Evolutionary conservation across 177 flowering plant species (phyloP).

Genomic region (Vitis hybrid): DNA sequence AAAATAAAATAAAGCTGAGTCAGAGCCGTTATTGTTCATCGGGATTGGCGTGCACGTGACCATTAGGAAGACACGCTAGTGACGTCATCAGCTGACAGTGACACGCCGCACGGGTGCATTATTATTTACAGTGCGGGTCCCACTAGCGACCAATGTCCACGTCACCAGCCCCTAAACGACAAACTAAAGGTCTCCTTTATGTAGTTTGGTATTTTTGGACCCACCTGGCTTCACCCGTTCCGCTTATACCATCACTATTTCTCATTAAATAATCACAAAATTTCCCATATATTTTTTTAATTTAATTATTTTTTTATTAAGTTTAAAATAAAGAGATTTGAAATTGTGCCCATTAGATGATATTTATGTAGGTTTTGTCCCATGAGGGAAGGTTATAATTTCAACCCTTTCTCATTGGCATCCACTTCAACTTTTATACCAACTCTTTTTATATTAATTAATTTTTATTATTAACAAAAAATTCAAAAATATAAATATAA

Average conservation of each 20-base stretch:
- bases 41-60: conserved; percentile 28
- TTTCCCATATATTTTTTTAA: too few species aligned
- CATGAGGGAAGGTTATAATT: too few species aligned
- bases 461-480: too few species aligned
- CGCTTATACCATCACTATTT: neutral
- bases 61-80: neutral
- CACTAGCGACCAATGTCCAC: neutral
- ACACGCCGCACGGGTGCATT: conserved; percentile 26
- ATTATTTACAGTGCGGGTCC: conserved; percentile 13
- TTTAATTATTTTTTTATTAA: too few species aligned
- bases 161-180: conserved; percentile 20
- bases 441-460: too few species aligned
- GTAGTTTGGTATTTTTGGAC: neutral
- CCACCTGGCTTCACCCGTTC: neutral
- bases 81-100: conserved; percentile 11
- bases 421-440: too few species aligned
- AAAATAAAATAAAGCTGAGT: neutral
- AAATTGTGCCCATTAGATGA: too few species aligned
- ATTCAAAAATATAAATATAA: too few species aligned
- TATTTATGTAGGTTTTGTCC: too few species aligned
- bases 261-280: too few species aligned
- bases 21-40: conserved; percentile 1
- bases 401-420: too few species aligned
- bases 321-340: too few species aligned
- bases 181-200: conserved; percentile 19